Percentiles rank a stretch among this genome's conserved stretches.
phyloP scores from a whole-genome alignment of 257 asterid genomes.

The Knoxia roxburghii region DNA sequence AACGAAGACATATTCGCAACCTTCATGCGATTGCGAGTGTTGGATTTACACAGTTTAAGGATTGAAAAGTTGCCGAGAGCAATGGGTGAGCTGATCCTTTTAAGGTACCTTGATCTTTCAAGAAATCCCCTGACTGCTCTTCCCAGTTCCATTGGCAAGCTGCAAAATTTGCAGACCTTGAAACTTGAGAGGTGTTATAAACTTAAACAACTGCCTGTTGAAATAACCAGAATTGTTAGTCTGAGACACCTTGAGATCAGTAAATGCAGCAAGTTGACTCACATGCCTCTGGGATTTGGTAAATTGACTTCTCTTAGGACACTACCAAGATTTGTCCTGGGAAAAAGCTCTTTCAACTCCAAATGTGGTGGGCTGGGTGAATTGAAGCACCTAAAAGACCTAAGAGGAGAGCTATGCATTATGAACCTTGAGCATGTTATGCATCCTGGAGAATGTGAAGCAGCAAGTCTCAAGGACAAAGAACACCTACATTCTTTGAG shows the following conservation, averaged over 20 bases:
- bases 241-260: constrained; percentile 20
- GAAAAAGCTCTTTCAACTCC: constrained; percentile 11
- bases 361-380: constrained; percentile 16
- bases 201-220: constrained; percentile 4
- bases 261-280: constrained; percentile 8
- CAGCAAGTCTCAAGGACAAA: constrained; percentile 12
- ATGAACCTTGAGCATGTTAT: constrained; percentile 8
- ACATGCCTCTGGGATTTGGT: constrained; percentile 16
- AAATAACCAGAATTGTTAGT: constrained; percentile 14
- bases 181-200: constrained; percentile 17
- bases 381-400: constrained; percentile 8
- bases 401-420: constrained; percentile 14
- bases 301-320: constrained; percentile 15
- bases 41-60: constrained; percentile 13
- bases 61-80: constrained; percentile 14
- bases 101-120: constrained; percentile 14
- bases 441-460: constrained; percentile 3
- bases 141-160: constrained; percentile 17
- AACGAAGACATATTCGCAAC: neutral
- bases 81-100: constrained; percentile 12
- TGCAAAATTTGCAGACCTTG: constrained; percentile 20
- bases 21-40: constrained; percentile 14
- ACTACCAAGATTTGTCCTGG: constrained; percentile 8
- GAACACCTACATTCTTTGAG: constrained; percentile 19
- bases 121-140: neutral